phyloP scores from a whole-genome alignment of 2,329 filamentous ascomycete species.

The Fusarium verrucosum region DNA sequence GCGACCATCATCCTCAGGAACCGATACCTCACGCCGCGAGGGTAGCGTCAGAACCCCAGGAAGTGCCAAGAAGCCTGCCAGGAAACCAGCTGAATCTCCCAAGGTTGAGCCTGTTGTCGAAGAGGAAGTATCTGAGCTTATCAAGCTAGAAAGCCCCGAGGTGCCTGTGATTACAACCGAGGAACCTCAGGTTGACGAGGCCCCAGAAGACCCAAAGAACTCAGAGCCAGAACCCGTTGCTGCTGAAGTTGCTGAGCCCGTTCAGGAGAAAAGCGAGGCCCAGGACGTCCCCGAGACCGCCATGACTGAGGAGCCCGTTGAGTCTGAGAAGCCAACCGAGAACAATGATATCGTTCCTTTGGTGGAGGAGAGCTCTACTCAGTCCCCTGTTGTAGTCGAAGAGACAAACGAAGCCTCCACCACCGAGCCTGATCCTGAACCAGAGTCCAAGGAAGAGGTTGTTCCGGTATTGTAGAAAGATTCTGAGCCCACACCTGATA shows the following conservation, averaged over 20 bases:
- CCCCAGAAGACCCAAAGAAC: background rate
- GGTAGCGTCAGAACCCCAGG: constrained; percentile 38
- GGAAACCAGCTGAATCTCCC: constrained; percentile 15
- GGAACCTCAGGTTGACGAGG: background rate
- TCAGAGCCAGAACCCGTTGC: constrained; percentile 9
- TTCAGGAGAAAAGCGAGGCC: constrained; percentile 7
- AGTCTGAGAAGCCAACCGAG: constrained; percentile 9
- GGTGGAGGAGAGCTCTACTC: constrained; percentile 21
- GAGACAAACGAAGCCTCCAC: constrained; percentile 9
- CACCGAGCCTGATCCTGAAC: constrained; percentile 16
- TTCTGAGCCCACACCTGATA: background rate
- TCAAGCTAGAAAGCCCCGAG: constrained; percentile 8
- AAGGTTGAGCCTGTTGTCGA: constrained; percentile 5
- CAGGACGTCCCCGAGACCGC: constrained; percentile 9
- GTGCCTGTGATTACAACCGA: background rate
- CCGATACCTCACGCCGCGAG: constrained; percentile 36
- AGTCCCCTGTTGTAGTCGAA: constrained; percentile 11
- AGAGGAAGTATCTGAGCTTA: constrained; percentile 10
- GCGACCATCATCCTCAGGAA: constrained; percentile 36
- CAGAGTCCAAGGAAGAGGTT: constrained; percentile 7
- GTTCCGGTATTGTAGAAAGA: constrained; percentile 29
- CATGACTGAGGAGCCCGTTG: constrained; percentile 18
- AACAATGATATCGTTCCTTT: constrained; percentile 19
- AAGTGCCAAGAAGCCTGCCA: constrained; percentile 36
- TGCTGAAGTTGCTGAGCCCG: constrained; percentile 28